A percentile compares a stretch with the other conserved stretches of the same genome.
Evolutionary conservation across 768 basidiomycete genomes (phyloP).

Genomic region (Suillus sp.): DNA sequence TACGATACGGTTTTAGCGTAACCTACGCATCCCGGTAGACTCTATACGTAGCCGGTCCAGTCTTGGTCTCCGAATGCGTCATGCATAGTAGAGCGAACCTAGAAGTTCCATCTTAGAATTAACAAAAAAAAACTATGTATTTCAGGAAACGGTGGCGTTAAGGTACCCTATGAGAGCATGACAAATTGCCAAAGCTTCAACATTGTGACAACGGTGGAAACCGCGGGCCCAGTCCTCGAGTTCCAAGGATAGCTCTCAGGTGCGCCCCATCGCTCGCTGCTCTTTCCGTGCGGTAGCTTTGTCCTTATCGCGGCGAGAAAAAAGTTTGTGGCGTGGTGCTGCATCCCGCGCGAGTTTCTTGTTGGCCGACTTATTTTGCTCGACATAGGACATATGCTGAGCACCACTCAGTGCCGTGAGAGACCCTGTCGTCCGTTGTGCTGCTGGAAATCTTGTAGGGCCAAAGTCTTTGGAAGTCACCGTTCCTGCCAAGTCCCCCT

Average conservation of each 20-base stretch:
- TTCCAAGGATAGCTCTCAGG: conserved; percentile 20
- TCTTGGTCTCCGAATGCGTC: not conserved
- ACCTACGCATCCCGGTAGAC: not conserved
- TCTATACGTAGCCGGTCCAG: not conserved
- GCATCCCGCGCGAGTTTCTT: conserved; percentile 63
- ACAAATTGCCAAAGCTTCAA: conserved; percentile 9
- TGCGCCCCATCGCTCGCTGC: conserved; percentile 34
- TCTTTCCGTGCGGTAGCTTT: conserved; percentile 57
- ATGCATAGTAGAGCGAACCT: not conserved
- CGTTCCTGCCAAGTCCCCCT: conserved; percentile 84
- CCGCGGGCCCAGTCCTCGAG: conserved; percentile 2
- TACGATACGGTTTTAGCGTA: not conserved
- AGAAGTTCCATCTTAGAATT: conserved; percentile 1
- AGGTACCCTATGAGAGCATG: not conserved
- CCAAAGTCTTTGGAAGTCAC: conserved; percentile 88
- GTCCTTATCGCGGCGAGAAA: conserved; percentile 81
- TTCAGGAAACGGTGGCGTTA: conserved; percentile 2
- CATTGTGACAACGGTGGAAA: conserved; percentile 4
- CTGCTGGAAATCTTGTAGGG: conserved; percentile 58
- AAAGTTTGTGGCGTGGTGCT: conserved; percentile 72
- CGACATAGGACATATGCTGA: conserved; percentile 91
- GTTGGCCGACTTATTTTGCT: conserved; percentile 91
- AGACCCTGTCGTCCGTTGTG: conserved; percentile 80
- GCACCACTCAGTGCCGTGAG: conserved; percentile 84
- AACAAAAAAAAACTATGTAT: not conserved